Base-by-base conservation (phyloP, 371 early-diverging fungal species). In the Chytridium lagenaria region DNA sequence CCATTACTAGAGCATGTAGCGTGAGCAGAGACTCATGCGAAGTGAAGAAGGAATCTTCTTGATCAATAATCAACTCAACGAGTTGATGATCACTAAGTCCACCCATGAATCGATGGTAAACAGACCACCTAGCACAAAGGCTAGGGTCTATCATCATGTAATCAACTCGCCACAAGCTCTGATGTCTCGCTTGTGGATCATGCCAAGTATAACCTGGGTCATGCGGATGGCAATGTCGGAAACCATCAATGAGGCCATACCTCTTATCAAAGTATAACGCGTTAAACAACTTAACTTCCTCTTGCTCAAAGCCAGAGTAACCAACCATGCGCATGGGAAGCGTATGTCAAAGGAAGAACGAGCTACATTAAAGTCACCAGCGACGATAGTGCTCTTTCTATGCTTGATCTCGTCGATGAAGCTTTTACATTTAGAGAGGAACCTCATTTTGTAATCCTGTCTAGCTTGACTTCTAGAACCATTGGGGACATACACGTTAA, bases 401-500 rank as follows among this genome's bases (percentile, higher is more conserved):
- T 28, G 63, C 51, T 49, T 64, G 49, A 50, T 71, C 2, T 65
- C 23, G 2, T 55, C 61, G n/a, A 44, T 34, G 3, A 50, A 38
- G 1, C 26, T 36, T n/a, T 57, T n/a, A 23, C 65, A 34, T 50
- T 72, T 31, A 1, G 55, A n/a, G 12, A 72, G 39, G 67, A 72
- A 72, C 12, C 37, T 10, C 59, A 72, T 51, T 39, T 72, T 72
- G 66, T 26, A 66, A 2, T 66, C 50, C 3, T 67, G 67, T 28
- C 72, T 23, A 1, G 68, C 52, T 10, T 12, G 19, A 16, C 44
- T 37, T n/a, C 59, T 33, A 38, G 66, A 36, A n/a, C 72, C 72
- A 50, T 66, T 72, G 44, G 72, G 72, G 28, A 72, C 67, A 55
- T 72, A 72, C 16, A 57, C 67, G 26, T 66, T 72, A 44, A 72